These are phyloP conservation scores for Xylaria sp. DNA, from an alignment of 2,329 filamentous ascomycete genomes.

Conservation along the genomic window DNA sequence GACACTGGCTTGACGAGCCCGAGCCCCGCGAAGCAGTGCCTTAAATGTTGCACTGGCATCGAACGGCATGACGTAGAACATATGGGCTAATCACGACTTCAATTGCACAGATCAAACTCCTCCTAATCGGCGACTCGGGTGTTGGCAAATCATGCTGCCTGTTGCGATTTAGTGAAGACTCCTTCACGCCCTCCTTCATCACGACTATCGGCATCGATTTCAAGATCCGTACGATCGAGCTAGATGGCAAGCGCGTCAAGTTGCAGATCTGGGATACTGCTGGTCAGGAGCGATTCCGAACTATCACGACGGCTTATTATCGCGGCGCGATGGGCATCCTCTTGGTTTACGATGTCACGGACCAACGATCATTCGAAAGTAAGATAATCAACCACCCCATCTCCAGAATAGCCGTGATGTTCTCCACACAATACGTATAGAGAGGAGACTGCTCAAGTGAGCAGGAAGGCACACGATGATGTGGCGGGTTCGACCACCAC, in stretches of 20 bases:
- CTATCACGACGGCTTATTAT: slow-evolving; percentile 98
- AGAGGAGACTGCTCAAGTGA: slow-evolving; percentile 8
- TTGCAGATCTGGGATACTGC: slow-evolving; percentile 99
- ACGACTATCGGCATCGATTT: slow-evolving; percentile 99
- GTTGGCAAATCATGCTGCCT: slow-evolving; percentile 98
- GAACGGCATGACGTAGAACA: too few relatives aligned
- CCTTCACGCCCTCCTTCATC: slow-evolving; percentile 96
- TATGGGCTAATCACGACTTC: slow-evolving; percentile 19
- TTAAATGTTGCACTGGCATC: not conserved
- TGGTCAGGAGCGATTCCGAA: slow-evolving; percentile 96
- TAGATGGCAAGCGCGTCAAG: slow-evolving; percentile 98
- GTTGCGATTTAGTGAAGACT: slow-evolving; percentile 95
- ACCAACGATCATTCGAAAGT: slow-evolving; percentile 96
- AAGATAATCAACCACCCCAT: slow-evolving; percentile 32
- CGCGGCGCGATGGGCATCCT: slow-evolving; percentile 97
- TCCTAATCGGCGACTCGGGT: slow-evolving; percentile 94
- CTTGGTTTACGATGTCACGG: slow-evolving; percentile 97
- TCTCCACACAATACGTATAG: not conserved
- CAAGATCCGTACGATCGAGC: slow-evolving; percentile 98
- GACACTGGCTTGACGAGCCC: slow-evolving; percentile 10
- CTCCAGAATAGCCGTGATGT: slow-evolving; percentile 9
- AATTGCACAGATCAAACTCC: slow-evolving; percentile 79
- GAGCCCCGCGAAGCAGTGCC: slow-evolving; percentile 5
- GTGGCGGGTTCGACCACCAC: not conserved
- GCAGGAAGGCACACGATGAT: not conserved